Evolutionary conservation across 495 filamentous ascomycete species (phyloP).

Genomic region (Aspergillus incahuasiensis): DNA sequence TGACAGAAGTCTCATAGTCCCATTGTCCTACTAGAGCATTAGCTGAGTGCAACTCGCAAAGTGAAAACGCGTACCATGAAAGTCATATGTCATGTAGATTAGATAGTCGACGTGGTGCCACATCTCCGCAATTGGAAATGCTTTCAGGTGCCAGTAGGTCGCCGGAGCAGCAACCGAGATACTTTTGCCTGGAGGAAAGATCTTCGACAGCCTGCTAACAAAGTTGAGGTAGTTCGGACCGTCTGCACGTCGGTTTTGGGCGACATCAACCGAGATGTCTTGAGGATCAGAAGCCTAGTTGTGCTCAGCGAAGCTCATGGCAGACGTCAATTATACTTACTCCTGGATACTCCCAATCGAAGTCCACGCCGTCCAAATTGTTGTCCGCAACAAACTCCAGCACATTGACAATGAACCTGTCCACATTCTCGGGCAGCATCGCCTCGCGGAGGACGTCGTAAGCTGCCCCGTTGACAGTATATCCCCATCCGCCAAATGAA

Average conservation of each 20-base stretch:
- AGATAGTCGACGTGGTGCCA: conserved; percentile 27
- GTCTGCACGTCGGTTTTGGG: conserved; percentile 19
- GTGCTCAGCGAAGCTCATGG: neutral
- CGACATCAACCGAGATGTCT: conserved; percentile 33
- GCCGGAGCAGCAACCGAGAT: conserved; percentile 23
- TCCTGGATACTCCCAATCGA: conserved; percentile 42
- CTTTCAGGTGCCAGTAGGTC: conserved; percentile 30
- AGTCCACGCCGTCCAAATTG: conserved; percentile 35
- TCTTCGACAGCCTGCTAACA: conserved; percentile 10
- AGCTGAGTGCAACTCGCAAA: neutral
- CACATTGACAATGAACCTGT: conserved; percentile 32
- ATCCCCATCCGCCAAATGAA: conserved; percentile 47
- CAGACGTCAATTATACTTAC: neutral
- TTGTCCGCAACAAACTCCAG: conserved; percentile 28
- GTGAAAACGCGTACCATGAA: neutral
- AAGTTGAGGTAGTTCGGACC: conserved; percentile 25
- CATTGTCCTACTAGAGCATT: conserved; percentile 15
- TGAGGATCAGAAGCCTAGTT: conserved; percentile 31
- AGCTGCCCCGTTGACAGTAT: conserved; percentile 31
- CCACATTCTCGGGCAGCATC: conserved; percentile 29
- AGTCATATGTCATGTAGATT: conserved; percentile 33
- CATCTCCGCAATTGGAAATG: conserved; percentile 28
- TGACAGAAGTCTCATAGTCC: conserved; percentile 25
- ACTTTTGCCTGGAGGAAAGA: conserved; percentile 1
- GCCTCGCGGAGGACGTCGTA: conserved; percentile 37